phyloP scores from a whole-genome alignment of 2,329 filamentous ascomycete species.

The Aureobasidium vineae region DNA sequence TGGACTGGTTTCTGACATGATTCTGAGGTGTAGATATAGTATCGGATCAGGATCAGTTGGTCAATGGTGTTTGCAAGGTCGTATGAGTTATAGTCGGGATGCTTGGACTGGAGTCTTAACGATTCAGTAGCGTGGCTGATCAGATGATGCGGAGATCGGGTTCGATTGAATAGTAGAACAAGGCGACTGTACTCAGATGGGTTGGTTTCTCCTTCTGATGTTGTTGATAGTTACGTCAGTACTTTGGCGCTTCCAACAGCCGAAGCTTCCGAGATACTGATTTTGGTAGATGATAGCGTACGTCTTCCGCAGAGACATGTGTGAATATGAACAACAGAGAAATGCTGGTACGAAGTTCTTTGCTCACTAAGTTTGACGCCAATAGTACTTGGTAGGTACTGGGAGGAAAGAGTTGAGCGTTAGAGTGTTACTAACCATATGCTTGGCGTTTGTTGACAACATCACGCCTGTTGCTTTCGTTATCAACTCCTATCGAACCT shows the following conservation, averaged over 20 bases:
- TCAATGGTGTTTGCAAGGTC: neutral
- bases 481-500: neutral
- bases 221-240: slow-evolving; percentile 6
- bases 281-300: neutral
- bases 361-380: neutral
- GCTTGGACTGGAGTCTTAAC: no score
- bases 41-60: neutral
- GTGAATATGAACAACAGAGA: neutral
- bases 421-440: neutral
- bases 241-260: neutral
- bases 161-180: neutral
- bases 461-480: neutral
- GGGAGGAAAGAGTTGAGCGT: no score
- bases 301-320: neutral
- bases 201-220: neutral
- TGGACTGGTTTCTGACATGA: neutral
- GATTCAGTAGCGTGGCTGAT: neutral
- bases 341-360: neutral
- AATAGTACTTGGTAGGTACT: neutral
- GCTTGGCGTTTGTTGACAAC: neutral
- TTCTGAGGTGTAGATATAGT: neutral
- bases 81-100: neutral
- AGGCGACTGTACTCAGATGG: neutral
- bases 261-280: slow-evolving; percentile 1
- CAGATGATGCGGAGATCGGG: neutral